These are phyloP conservation scores for Aspergillus sp. DNA, from an alignment of 2,329 filamentous ascomycete species.

Conservation along the genomic window DNA sequence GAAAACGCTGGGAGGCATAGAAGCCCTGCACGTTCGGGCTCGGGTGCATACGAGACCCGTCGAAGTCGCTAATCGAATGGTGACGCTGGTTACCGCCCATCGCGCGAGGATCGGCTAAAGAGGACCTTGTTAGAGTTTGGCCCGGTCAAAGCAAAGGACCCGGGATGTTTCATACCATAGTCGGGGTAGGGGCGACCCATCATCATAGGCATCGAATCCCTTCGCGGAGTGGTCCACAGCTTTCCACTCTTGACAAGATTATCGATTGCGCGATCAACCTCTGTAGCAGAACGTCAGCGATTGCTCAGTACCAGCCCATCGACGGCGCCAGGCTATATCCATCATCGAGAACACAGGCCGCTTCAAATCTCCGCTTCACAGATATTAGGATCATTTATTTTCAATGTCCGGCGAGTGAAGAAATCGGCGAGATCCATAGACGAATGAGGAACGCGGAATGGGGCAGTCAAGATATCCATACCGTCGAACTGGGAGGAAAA, in stretches of 20 bases:
- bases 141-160: conserved; percentile 4
- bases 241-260: conserved; percentile 97
- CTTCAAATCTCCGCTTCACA: background rate
- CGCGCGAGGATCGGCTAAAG: conserved; percentile 66
- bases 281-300: conserved; percentile 50
- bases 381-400: background rate
- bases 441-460: background rate
- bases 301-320: background rate
- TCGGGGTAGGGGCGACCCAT: conserved; percentile 59
- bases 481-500: conserved; percentile 89
- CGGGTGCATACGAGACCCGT: conserved; percentile 70
- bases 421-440: background rate
- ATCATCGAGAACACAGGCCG: background rate
- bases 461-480: conserved; percentile 48
- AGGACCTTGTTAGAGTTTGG: background rate
- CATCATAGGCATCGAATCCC: conserved; percentile 74
- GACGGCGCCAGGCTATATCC: no score
- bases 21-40: conserved; percentile 85
- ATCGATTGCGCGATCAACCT: conserved; percentile 93
- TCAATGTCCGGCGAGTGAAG: background rate
- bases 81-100: conserved; percentile 67
- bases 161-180: conserved; percentile 54
- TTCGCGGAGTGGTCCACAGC: conserved; percentile 72
- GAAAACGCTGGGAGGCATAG: conserved; percentile 90
- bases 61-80: conserved; percentile 82